A percentile compares a stretch with the other conserved stretches of the same genome.
phyloP scores from a whole-genome alignment of 495 filamentous ascomycete species.

The Evansstolkia leycettana region DNA sequence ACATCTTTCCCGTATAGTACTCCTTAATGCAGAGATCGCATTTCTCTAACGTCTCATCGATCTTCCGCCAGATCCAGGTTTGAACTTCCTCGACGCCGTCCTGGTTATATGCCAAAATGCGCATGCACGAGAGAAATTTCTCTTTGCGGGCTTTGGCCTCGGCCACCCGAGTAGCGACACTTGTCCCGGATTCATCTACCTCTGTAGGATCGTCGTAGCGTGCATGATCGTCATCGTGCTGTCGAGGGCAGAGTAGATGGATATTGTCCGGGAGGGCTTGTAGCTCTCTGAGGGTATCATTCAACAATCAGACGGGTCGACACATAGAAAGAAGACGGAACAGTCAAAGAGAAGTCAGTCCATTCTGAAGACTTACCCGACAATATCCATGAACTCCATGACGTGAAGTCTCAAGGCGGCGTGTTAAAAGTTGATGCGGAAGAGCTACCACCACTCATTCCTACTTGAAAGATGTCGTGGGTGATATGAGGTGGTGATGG shows the following conservation, averaged over 20 bases:
- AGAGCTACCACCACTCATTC: too few species aligned
- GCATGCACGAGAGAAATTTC: constrained; percentile 48
- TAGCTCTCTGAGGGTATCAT: constrained; percentile 20
- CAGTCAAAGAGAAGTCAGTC: neutral
- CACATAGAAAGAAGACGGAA: neutral
- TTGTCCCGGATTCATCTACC: constrained; percentile 18
- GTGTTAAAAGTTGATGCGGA: too few species aligned
- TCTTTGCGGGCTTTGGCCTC: constrained; percentile 41
- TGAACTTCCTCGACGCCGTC: constrained; percentile 48
- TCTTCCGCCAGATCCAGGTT: constrained; percentile 40
- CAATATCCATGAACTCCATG: constrained; percentile 34
- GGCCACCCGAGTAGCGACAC: constrained; percentile 24
- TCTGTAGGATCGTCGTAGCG: constrained; percentile 38
- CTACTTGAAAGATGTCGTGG: too few species aligned
- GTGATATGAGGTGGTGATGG: too few species aligned
- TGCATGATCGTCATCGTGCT: constrained; percentile 34
- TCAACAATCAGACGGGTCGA: constrained; percentile 2
- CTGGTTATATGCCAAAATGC: constrained; percentile 53
- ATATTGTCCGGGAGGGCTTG: constrained; percentile 31
- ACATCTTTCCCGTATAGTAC: constrained; percentile 63
- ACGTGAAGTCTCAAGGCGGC: constrained; percentile 1
- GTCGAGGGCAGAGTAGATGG: constrained; percentile 39
- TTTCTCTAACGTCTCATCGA: constrained; percentile 44
- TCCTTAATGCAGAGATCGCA: constrained; percentile 73
- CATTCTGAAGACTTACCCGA: constrained; percentile 17